Base-by-base conservation (phyloP, 2,329 filamentous ascomycete genomes). In the Truncatella angustata region DNA sequence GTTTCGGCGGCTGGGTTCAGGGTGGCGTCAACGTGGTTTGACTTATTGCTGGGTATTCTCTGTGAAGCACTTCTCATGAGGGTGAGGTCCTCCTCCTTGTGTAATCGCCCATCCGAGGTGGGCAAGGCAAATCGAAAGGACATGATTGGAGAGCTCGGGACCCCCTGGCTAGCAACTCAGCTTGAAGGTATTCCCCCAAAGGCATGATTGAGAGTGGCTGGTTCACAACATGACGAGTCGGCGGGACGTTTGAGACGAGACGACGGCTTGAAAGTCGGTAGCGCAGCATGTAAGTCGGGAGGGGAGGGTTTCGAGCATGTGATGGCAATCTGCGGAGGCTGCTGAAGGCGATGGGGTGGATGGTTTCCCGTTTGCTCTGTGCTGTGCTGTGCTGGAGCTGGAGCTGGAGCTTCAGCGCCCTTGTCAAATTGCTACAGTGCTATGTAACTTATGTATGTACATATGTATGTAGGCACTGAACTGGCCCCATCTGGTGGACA, bases 31-130 rank as follows among this genome's bases (percentile, higher is more conserved):
- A 60, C 45, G 50, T 60, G 63, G 7, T 16, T 16, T 12, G 47
- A 20, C 18, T 24, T 35, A 11, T 36, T 37, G 39, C 47, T 58
- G 32, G 56, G 46, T 53, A 63, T 63, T 30, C 55, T 63, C 28
- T 68, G 62, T 23, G 67, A 66, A 24, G 61, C 56, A 30, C 65
- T 56, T 54, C 63, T 68, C 23, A 66, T 60, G 45, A 68, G 56
- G n/a, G 68, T 63, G 53, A 68, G 45, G 23, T 74, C 69, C 46
- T 75, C 73, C 48, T 74, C 71, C 52, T 65, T 63, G 45, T 69
- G 67, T 50, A 60, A 57, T 47, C 65, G 66, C 32, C 56, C 59
- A 51, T 74, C 71, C 37, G 53, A 58, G 43, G 57, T 58, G 42
- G 59, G 56, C 52, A 62, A 50, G 42, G 55, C 55, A 46, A 65